Evolutionary conservation across 139 green algal genomes (phyloP).

Genomic region (Yamagishiella unicocca): DNA sequence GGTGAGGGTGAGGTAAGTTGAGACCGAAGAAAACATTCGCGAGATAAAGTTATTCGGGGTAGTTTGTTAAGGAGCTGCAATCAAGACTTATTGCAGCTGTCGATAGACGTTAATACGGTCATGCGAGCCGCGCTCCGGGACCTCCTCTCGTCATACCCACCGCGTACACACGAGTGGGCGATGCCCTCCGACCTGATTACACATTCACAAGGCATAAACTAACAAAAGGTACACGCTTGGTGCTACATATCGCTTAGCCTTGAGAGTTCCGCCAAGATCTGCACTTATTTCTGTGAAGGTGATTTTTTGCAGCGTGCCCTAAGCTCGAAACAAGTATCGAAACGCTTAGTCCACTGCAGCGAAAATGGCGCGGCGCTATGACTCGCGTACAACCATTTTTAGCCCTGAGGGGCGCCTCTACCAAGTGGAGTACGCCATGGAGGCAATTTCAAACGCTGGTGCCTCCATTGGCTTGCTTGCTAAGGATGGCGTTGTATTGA

Average conservation of each 20-base stretch:
- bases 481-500: slow-evolving; percentile 94
- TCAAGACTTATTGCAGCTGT: too few relatives aligned
- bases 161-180: too few relatives aligned
- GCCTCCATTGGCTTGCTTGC: slow-evolving; percentile 92
- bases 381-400: slow-evolving; percentile 98
- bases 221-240: too few relatives aligned
- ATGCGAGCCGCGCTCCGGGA: not conserved
- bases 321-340: not conserved
- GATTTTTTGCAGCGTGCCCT: not conserved
- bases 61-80: too few relatives aligned
- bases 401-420: slow-evolving; percentile 97
- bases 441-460: slow-evolving; percentile 98
- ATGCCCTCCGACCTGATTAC: too few relatives aligned
- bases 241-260: too few relatives aligned
- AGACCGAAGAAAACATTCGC: too few relatives aligned
- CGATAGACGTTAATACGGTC: too few relatives aligned
- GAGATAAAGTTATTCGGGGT: too few relatives aligned
- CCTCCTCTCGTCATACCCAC: not conserved
- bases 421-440: slow-evolving; percentile 98
- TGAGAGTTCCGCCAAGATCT: not conserved
- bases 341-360: too few relatives aligned
- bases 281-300: not conserved
- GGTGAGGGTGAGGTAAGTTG: too few relatives aligned
- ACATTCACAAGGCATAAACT: too few relatives aligned
- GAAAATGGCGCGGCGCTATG: slow-evolving; percentile 88